Evolutionary conservation across 768 basidiomycete species (phyloP).

Genomic region (Suillus bovinus): DNA sequence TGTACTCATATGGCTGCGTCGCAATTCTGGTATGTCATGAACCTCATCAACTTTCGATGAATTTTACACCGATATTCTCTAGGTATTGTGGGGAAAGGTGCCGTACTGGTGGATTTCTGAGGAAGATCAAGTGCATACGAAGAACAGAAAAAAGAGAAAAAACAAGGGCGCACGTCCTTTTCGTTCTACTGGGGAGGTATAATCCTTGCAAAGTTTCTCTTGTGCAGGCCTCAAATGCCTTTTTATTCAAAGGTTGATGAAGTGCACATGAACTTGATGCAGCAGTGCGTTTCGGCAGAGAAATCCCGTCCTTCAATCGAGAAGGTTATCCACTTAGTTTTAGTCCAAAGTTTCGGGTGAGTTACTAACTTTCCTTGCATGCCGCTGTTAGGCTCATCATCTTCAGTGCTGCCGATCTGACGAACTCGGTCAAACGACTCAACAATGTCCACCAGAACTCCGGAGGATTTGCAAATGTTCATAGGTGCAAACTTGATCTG

Average conservation of each 20-base stretch:
- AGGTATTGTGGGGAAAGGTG: background rate
- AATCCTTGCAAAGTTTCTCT: background rate
- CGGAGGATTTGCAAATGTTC: background rate
- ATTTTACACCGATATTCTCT: background rate
- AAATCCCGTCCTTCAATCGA: background rate
- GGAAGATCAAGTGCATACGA: background rate
- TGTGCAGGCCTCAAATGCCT: background rate
- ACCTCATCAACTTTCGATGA: background rate
- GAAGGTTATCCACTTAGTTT: background rate
- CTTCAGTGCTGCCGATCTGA: background rate
- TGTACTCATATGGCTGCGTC: slow-evolving; percentile 3
- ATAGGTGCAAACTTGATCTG: background rate
- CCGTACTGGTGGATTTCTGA: background rate
- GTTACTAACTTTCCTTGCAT: background rate
- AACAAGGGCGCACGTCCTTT: background rate
- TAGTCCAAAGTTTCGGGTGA: background rate
- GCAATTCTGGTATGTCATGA: background rate
- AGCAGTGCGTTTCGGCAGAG: background rate
- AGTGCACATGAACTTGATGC: background rate
- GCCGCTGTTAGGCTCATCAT: background rate
- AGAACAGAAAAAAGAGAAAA: background rate
- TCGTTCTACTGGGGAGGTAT: background rate
- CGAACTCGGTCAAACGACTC: background rate
- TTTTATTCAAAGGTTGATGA: background rate
- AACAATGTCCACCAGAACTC: no score